A percentile compares a stretch with the other conserved stretches of the same genome.
phyloP scores from a whole-genome alignment of 1,284 basidiomycete genomes.

The Coniophora puteana region DNA sequence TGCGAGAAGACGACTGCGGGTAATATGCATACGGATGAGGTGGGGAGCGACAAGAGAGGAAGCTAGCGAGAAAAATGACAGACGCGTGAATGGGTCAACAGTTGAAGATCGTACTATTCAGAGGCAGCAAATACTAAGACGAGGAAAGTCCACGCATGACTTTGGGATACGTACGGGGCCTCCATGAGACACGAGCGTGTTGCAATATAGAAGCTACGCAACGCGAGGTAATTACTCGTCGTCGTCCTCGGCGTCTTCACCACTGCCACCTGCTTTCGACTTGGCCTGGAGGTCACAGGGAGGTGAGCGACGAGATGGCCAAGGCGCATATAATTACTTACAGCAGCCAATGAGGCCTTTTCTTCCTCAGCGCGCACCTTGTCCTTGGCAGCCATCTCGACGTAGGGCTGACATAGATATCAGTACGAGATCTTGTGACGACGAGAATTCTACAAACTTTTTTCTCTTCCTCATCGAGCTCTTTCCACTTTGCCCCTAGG shows the following conservation, averaged over 20 bases:
- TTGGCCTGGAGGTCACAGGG: constrained; percentile 14
- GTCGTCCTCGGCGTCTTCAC: constrained; percentile 60
- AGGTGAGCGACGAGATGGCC: background rate
- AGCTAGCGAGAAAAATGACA: no score
- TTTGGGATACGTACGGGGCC: no score
- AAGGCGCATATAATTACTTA: constrained; percentile 28
- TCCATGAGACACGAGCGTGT: no score
- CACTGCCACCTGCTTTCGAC: constrained; percentile 51
- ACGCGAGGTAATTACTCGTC: constrained; percentile 34
- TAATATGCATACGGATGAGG: no score
- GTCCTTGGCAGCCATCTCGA: constrained; percentile 83
- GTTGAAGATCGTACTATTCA: no score
- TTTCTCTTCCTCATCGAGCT: constrained; percentile 79
- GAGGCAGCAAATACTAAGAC: no score
- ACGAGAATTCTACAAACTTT: constrained; percentile 49
- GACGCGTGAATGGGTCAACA: no score
- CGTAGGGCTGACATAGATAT: constrained; percentile 75
- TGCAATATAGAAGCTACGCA: no score
- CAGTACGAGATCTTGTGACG: background rate
- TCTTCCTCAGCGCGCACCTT: constrained; percentile 83
- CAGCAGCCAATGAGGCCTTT: constrained; percentile 74
- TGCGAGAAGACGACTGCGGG: no score
- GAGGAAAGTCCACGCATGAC: no score
- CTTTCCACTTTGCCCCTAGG: constrained; percentile 89
- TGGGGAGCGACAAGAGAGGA: no score